Evolutionary conservation across 2,329 filamentous ascomycete species (phyloP).

Genomic region (Talaromyces sp.): DNA sequence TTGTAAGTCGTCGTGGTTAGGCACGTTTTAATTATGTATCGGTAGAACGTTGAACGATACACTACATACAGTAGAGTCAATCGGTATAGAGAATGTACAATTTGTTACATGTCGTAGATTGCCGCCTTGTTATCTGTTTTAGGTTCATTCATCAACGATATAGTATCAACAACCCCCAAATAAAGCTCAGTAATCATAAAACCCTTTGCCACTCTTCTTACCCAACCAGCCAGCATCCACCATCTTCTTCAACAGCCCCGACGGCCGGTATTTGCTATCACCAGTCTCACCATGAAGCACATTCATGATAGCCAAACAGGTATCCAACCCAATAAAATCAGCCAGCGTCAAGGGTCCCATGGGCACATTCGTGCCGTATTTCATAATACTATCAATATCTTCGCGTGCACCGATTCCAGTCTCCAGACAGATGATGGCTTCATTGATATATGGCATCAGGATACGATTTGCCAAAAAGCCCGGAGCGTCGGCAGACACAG

Average conservation of each 20-base stretch:
- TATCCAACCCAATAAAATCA: constrained; percentile 96
- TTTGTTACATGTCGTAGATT: background rate
- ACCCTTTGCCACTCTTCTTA: constrained; percentile 95
- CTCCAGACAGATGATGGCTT: constrained; percentile 92
- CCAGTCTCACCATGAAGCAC: constrained; percentile 86
- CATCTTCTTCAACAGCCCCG: constrained; percentile 85
- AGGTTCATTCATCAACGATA: background rate
- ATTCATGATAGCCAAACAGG: constrained; percentile 94
- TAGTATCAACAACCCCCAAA: background rate
- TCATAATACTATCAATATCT: constrained; percentile 97
- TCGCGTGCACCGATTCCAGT: constrained; percentile 84
- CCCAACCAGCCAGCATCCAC: constrained; percentile 96
- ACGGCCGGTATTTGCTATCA: constrained; percentile 91
- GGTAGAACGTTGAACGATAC: too few species aligned
- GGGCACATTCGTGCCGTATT: constrained; percentile 96
- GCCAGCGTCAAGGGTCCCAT: constrained; percentile 94
- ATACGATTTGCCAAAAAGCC: constrained; percentile 96
- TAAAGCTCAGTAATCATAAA: constrained; percentile 69
- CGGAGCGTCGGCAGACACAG: constrained; percentile 79
- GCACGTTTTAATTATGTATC: too few species aligned
- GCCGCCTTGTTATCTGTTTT: background rate
- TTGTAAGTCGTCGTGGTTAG: background rate
- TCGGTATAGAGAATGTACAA: background rate
- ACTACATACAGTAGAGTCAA: background rate
- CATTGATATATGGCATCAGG: constrained; percentile 98